Evolutionary conservation across 2,329 filamentous ascomycete genomes (phyloP).

Genomic region (Fusarium temperatum): DNA sequence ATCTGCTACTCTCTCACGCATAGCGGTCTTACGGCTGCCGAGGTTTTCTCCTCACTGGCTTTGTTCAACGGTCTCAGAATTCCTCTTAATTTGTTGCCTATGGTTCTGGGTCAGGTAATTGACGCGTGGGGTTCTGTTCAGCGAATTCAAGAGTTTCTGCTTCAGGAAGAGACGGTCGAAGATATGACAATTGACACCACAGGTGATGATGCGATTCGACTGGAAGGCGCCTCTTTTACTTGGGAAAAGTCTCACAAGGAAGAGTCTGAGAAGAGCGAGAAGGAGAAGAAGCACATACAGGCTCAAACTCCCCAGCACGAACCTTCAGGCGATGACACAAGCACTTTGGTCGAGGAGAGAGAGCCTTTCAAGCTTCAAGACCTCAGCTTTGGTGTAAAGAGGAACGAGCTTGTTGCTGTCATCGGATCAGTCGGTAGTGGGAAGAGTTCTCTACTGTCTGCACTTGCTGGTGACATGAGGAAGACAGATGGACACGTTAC

Average conservation of each 20-base stretch:
- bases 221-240: constrained; percentile 80
- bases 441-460: constrained; percentile 88
- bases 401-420: constrained; percentile 83
- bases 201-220: constrained; percentile 73
- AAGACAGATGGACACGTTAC: constrained; percentile 78
- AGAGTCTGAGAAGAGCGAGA: constrained; percentile 54
- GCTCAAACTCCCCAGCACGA: constrained; percentile 41
- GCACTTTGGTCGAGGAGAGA: constrained; percentile 64
- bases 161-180: constrained; percentile 85
- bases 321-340: constrained; percentile 58
- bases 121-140: constrained; percentile 88
- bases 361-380: constrained; percentile 78
- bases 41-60: constrained; percentile 93
- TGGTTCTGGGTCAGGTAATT: constrained; percentile 88
- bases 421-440: constrained; percentile 91
- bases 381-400: constrained; percentile 72
- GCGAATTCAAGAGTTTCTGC: constrained; percentile 87
- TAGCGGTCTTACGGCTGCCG: constrained; percentile 75
- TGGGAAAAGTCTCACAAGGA: constrained; percentile 78
- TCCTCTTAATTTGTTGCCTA: constrained; percentile 86
- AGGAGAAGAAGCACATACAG: constrained; percentile 55
- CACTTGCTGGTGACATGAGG: constrained; percentile 93
- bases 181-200: constrained; percentile 66
- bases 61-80: constrained; percentile 92
- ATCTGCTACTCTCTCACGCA: constrained; percentile 79